Percentiles rank a stretch among this genome's conserved stretches.
Evolutionary conservation across 306 rosid species (phyloP).

Genomic region (Casuarina equisetifolia): DNA sequence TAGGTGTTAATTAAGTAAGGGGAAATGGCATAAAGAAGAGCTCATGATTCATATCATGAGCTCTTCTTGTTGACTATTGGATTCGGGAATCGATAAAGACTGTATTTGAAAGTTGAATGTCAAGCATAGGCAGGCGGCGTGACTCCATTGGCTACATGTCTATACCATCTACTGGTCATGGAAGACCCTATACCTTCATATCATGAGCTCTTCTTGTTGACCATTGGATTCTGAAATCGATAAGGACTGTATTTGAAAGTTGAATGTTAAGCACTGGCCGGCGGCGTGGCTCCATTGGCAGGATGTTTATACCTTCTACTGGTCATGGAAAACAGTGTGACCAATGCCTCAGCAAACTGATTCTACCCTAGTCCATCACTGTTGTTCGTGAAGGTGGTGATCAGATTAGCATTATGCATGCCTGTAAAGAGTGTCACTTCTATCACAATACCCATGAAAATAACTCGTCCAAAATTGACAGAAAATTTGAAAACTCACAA

Average conservation of each 20-base stretch:
- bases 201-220: background rate
- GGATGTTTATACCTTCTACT: too few species aligned
- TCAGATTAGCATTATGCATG: background rate
- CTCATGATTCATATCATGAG: background rate
- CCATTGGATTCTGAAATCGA: background rate
- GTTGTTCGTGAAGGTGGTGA: background rate
- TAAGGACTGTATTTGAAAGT: too few species aligned
- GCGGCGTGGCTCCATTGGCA: too few species aligned
- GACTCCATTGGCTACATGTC: too few species aligned
- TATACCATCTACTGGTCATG: too few species aligned
- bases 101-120: too few species aligned
- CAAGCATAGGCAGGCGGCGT: too few species aligned
- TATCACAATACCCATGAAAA: background rate
- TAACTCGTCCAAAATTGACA: background rate
- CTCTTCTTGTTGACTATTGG: background rate
- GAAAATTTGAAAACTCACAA: background rate
- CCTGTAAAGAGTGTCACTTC: too few species aligned
- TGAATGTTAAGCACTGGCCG: too few species aligned
- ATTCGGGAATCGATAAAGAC: background rate
- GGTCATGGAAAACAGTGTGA: too few species aligned
- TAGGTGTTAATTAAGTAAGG: background rate
- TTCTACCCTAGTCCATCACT: too few species aligned
- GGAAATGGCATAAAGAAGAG: background rate
- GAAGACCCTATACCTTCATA: background rate
- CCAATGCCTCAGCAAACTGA: too few species aligned